Conservation (phyloP, 2,329 filamentous ascomycete genomes). For the Claviceps maximensis region DNA sequence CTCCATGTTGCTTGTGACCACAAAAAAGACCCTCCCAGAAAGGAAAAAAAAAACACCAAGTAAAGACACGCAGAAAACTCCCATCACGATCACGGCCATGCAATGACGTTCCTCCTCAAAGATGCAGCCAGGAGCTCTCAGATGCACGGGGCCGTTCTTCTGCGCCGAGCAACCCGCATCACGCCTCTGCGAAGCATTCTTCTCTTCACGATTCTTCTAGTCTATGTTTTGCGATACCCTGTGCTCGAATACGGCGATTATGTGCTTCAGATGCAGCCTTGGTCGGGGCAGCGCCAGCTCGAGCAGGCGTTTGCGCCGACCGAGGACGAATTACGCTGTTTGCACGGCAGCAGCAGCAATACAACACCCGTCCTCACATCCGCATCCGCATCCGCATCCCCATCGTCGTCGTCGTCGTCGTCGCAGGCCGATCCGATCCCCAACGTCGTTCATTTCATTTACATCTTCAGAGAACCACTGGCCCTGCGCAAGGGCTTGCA, state of each 20-base stretch:
- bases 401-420: background rate
- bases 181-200: background rate
- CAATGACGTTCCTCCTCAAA: slow-evolving; percentile 1
- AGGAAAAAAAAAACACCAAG: background rate
- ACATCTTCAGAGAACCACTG: slow-evolving; percentile 6
- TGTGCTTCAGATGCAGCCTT: slow-evolving; percentile 3
- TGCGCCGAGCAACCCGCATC: background rate
- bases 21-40: no score
- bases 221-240: background rate
- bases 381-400: background rate
- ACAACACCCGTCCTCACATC: no score
- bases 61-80: background rate
- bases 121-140: background rate
- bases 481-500: slow-evolving; percentile 1
- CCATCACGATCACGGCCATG: background rate
- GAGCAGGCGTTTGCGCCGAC: slow-evolving; percentile 8
- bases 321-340: slow-evolving; percentile 6
- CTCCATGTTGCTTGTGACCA: no score
- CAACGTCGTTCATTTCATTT: slow-evolving; percentile 9
- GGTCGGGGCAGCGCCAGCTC: slow-evolving; percentile 5
- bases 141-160: background rate
- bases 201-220: background rate
- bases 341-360: slow-evolving; percentile 1
- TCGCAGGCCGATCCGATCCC: slow-evolving; percentile 4
- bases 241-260: slow-evolving; percentile 4